Conservation (phyloP, 768 basidiomycete species). For the Pulveroboletus frians region DNA sequence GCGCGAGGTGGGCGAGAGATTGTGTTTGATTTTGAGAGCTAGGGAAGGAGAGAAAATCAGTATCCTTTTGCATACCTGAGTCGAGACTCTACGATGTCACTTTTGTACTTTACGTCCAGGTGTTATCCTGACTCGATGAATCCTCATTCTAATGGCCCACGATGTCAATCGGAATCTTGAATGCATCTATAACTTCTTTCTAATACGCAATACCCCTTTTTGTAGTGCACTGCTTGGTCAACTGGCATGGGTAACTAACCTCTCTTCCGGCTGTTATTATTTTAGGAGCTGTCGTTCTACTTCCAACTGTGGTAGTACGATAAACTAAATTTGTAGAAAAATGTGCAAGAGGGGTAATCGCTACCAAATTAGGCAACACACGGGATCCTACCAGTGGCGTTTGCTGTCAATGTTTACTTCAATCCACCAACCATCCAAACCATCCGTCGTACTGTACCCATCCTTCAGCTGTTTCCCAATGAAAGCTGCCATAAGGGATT, state of each 20-base stretch:
- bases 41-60: background rate
- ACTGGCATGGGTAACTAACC: no score
- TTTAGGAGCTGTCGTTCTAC: no score
- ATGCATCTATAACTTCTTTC: no score
- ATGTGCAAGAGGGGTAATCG: background rate
- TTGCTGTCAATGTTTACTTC: no score
- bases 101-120: background rate
- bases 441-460: background rate
- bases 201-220: no score
- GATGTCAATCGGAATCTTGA: background rate
- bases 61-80: background rate
- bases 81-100: no score
- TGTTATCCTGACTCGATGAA: background rate
- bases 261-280: no score
- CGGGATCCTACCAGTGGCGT: background rate
- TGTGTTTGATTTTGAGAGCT: conserved; percentile 7
- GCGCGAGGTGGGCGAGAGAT: conserved; percentile 20
- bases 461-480: background rate
- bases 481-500: background rate
- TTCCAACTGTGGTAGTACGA: no score
- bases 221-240: no score
- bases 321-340: no score
- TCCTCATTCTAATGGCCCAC: background rate
- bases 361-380: background rate
- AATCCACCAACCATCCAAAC: background rate